Base-by-base conservation (phyloP, 352 stramenopile genomes). In the Phytophthora cactorum region DNA sequence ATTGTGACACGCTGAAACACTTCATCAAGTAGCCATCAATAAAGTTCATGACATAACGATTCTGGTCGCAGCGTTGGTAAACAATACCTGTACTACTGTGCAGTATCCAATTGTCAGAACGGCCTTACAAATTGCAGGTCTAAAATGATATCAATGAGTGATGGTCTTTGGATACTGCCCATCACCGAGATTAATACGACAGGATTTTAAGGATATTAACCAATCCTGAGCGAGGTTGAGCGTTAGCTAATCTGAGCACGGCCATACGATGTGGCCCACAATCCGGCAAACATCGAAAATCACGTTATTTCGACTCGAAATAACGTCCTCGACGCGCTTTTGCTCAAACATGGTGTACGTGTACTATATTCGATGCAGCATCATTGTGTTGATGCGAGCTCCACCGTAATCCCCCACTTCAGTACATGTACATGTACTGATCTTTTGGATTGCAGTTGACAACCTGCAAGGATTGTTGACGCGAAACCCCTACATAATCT, bases 121-220 rank as follows among this genome's bases (percentile, higher is more conserved):
- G n/a, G 28, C 10, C 46, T 54, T 59, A 59, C 15, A 49, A 65
- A 66, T 15, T 46, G 5, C 29, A 66, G 45, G 56, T 22, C 39
- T 51, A 70, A 60, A 56, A 63, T 72, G 65, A 72, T 72, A 72
- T 72, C n/a, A 28, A n/a, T 46, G 65, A 68, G 59, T 72, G 58
- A 55, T 72, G 59, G 52, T 68, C 45, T 44, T 59, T 59, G 59
- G 45, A 72, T 68, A 60, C 39, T 62, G 52, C 41, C 14, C 39
- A 66, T 68, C 60, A 44, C 34, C 34, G 31, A 39, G 34, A 39
- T 39, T 39, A 39, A 39, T 1, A 14, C 6, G 8, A 34, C 15
- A 11, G 4, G 49, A 70, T 70, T 58, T 57, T 65, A 66, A 11
- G 4, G 49, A 70, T 70, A 65, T 57, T 65, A 66, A 59, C 59